These are phyloP conservation scores for Lentinula detonsa DNA, from an alignment of 768 basidiomycete genomes.

Conservation along the genomic window DNA sequence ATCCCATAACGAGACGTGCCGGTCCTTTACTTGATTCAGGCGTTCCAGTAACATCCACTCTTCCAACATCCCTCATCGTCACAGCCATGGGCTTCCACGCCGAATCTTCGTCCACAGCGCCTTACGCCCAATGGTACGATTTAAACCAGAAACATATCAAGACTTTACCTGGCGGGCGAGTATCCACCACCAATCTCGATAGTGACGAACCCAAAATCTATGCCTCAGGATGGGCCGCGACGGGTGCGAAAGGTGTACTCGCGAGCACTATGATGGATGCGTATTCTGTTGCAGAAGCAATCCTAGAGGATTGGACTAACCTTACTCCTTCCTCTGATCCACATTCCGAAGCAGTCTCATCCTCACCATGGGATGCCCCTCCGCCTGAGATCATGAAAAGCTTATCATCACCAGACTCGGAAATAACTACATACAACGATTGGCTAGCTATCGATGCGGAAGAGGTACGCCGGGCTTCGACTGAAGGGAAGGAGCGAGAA, in stretches of 20 bases:
- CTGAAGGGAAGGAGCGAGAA: conserved; percentile 66
- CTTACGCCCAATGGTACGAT: conserved; percentile 48
- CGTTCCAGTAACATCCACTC: conserved; percentile 25
- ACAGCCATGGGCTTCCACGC: conserved; percentile 84
- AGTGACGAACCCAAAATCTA: conserved; percentile 49
- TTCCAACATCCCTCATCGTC: conserved; percentile 72
- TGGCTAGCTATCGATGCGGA: conserved; percentile 75
- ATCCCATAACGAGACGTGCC: conserved; percentile 39
- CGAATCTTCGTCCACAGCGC: conserved; percentile 37
- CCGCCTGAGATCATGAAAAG: conserved; percentile 44
- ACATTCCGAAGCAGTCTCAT: conserved; percentile 6
- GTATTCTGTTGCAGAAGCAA: conserved; percentile 67
- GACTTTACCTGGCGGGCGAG: conserved; percentile 37
- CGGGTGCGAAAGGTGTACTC: conserved; percentile 86
- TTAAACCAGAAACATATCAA: conserved; percentile 49
- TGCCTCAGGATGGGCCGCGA: conserved; percentile 90
- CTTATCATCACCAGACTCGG: conserved; percentile 21
- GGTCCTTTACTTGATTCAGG: conserved; percentile 43
- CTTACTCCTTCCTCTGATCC: conserved; percentile 10
- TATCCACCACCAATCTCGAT: conserved; percentile 37
- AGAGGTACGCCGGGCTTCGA: conserved; percentile 57
- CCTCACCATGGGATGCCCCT: conserved; percentile 15
- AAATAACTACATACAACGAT: conserved; percentile 57
- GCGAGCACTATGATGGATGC: conserved; percentile 93
- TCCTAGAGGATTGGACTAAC: conserved; percentile 51